Percentiles rank a stretch among this genome's conserved stretches.
These are phyloP conservation scores for Protomyces pachydermus DNA, from an alignment of 1,139 yeast species.

Conservation along the genomic window DNA sequence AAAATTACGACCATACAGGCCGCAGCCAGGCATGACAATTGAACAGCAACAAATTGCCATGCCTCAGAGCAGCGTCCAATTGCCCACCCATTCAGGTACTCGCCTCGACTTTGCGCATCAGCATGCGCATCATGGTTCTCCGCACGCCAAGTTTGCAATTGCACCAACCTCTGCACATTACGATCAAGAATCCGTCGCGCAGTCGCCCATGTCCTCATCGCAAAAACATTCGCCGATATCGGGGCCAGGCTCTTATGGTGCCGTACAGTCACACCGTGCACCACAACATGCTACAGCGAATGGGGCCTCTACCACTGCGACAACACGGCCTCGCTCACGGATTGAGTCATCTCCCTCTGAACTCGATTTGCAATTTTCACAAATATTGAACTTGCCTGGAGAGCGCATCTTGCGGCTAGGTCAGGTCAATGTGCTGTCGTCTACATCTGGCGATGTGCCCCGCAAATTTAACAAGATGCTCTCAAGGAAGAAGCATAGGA, in stretches of 20 bases:
- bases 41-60: not conserved
- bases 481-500: conserved; percentile 24
- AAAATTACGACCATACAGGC: conserved; percentile 21
- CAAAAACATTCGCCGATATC: not conserved
- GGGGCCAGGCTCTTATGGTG: not conserved
- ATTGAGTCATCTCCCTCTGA: conserved; percentile 29
- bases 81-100: not conserved
- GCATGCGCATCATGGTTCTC: not conserved
- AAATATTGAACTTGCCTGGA: conserved; percentile 37
- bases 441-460: conserved; percentile 18
- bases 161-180: not conserved
- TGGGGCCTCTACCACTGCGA: not conserved
- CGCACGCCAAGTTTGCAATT: not conserved
- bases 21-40: not conserved
- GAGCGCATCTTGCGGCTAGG: conserved; percentile 31
- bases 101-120: not conserved
- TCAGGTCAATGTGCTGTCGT: conserved; percentile 20
- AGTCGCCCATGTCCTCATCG: not conserved
- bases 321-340: not conserved
- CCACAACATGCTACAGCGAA: not conserved
- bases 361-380: conserved; percentile 32
- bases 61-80: not conserved
- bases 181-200: not conserved
- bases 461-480: conserved; percentile 22
- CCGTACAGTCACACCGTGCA: not conserved